Conservation (phyloP, 805 yeast species). For the Nakazawaea holstii region DNA sequence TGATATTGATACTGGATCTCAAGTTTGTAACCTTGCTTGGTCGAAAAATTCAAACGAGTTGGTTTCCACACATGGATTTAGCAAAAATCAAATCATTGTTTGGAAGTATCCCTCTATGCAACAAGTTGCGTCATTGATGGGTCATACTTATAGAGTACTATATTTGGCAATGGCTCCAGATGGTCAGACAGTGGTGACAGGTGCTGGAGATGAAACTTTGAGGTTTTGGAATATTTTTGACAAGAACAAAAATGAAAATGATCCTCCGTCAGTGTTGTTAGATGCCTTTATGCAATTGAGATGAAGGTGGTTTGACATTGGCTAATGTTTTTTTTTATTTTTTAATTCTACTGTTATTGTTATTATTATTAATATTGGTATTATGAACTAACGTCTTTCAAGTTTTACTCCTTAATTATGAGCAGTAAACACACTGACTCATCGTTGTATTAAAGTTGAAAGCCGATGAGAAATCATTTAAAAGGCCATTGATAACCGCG, state of each 20-base stretch:
- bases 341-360: no score
- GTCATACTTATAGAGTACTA: conserved; percentile 89
- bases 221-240: conserved; percentile 95
- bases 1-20: conserved; percentile 93
- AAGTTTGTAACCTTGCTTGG: conserved; percentile 93
- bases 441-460: not conserved
- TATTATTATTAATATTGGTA: no score
- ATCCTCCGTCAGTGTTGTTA: conserved; percentile 57
- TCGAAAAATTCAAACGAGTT: conserved; percentile 86
- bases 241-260: conserved; percentile 53
- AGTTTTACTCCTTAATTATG: no score
- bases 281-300: conserved; percentile 75
- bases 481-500: conserved; percentile 5
- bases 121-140: conserved; percentile 89
- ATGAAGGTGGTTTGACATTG: conserved; percentile 19
- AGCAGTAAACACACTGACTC: no score
- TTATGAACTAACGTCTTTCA: no score
- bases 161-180: conserved; percentile 90
- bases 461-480: not conserved
- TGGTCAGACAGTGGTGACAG: conserved; percentile 95
- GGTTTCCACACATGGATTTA: conserved; percentile 92
- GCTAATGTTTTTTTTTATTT: no score
- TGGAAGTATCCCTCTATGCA: conserved; percentile 95
- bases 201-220: conserved; percentile 97
- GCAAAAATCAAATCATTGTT: conserved; percentile 81